A percentile compares a stretch with the other conserved stretches of the same genome.
These are phyloP conservation scores for Leptomonas seymouri DNA, from an alignment of 208 protist genomes.

Conservation along the genomic window DNA sequence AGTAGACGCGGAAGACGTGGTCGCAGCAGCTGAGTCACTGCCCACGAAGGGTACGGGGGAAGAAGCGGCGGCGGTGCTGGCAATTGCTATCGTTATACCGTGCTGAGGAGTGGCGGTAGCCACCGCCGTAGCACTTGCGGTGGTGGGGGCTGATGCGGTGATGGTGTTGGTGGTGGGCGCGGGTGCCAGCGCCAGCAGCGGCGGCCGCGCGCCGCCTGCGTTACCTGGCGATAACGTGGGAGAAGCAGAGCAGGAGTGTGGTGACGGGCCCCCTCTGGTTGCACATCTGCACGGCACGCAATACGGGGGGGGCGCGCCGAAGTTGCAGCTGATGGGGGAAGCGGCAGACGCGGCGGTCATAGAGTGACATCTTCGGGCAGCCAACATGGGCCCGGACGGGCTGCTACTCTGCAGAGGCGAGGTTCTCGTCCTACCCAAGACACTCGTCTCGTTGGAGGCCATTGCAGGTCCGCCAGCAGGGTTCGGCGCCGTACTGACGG, in stretches of 20 bases:
- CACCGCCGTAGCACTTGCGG: neutral
- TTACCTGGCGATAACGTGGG: neutral
- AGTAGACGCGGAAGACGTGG: too few species aligned
- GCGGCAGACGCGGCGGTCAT: neutral
- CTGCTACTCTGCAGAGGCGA: slow-evolving; percentile 4
- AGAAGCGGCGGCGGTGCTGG: neutral
- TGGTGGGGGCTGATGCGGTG: neutral
- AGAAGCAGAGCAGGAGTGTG: slow-evolving; percentile 9
- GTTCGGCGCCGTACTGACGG: neutral
- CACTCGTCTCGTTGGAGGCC: slow-evolving; percentile 3
- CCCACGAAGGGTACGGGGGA: too few species aligned
- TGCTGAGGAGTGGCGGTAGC: neutral
- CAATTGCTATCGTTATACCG: neutral
- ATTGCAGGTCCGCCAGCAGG: neutral
- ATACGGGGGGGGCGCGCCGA: neutral
- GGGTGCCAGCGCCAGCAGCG: slow-evolving; percentile 10
- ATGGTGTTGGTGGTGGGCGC: neutral
- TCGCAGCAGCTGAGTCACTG: neutral
- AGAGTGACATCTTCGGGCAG: neutral
- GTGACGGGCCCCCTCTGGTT: slow-evolving; percentile 1
- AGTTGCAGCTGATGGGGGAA: slow-evolving; percentile 5
- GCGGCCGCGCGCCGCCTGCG: slow-evolving; percentile 1
- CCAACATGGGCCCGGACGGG: neutral
- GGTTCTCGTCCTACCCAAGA: neutral
- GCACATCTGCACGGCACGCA: neutral